Base-by-base conservation (phyloP, 768 basidiomycete species). In the Leccinum subgranulosum region DNA sequence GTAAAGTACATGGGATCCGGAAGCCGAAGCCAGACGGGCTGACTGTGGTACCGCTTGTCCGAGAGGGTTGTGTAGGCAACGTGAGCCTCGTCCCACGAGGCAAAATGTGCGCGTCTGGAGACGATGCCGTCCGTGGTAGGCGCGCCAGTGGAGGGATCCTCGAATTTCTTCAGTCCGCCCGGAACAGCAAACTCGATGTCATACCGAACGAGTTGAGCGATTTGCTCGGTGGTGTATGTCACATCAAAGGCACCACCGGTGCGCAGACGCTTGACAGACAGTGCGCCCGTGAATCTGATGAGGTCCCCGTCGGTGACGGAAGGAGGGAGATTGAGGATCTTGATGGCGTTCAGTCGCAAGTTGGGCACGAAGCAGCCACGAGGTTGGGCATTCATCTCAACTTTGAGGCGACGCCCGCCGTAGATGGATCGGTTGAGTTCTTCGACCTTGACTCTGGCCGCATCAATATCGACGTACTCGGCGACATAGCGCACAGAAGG, bases 1-100 rank as follows among this genome's bases (percentile, higher is more conserved):
- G 75, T 74, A 66, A 84, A 87, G 50, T 79, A 72, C 60, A 81
- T 73, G 1, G 82, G 79, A 60, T 77, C 73, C 0, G 81, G 81
- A 48, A 82, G 77, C 27, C 72, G 73, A 19, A 78, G 61, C 56
- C 74, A 74, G 34, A 82, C 59, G 17, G 54, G 29, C 3, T 75
- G 73, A 36, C 71, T 73, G 1, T 72, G 71, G 21, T 76, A 69
- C 8, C 64, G 64, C 31, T 66, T 73, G 6, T 69, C 67, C 5
- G 71, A 66, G 36, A 85, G 71, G 61, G 29, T 31, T 6, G 72
- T 70, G 25, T 75, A 67, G 7, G 77, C 78, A 1, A 59, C 51
- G 43, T 81, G 74, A 2, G 82, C 82, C 7, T 72, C 74, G 19
- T 82, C 81, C 76, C 79, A 80, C 12, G 75, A 73, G 9, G 74